Base-by-base conservation (phyloP, 177 flowering plant genomes). In the Vitis hybrid region DNA sequence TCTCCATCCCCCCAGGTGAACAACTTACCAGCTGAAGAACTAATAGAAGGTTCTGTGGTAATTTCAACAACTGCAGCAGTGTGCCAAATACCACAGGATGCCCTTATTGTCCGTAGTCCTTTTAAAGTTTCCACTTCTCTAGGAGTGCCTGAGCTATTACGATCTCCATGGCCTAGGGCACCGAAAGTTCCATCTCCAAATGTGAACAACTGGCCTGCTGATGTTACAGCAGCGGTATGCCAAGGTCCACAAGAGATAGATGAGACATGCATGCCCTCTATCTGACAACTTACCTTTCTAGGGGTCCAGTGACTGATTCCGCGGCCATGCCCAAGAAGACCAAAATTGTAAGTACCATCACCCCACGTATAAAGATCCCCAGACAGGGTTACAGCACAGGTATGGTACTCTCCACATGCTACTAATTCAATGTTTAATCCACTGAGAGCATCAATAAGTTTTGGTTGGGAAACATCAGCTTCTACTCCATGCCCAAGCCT, bases 31-130 rank as follows among this genome's bases (percentile, higher is more conserved):
- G 81, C 66, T 50, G 82, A 71, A 63, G 78, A 74, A 67, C 55
- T 63, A 76, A 73, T 61, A 68, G 85, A 67, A 63, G 76, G 55
- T 51, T 67, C 76, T 61, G 21, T 55, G 48, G 57, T 53, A 24
- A 76, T 74, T 69, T 88, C 92, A n/a, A 88, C 85, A 64, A 88
- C 85, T 9, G 92, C 92, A 20, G 90, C 88, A 8, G 92, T 88
- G 51, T 88, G 90, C 86, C 87, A 88, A 11, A 85, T 80, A 52
- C 92, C 92, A 74, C 92, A 88, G 21, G 85, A 76, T 21, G 75
- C 86, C 46, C 61, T 64, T 17, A 76, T 52, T 1, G 82, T 76
- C 24, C 78, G 61, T 18, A 77, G 63, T 48, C 88, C 88, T 63
- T 70, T 79, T 11, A 85, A 72, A 65, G 82, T 46, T 32, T 79